Percentiles rank a stretch among this genome's conserved stretches.
phyloP scores from a whole-genome alignment of 352 stramenopile genomes.

The Globisporangium yorkense region DNA sequence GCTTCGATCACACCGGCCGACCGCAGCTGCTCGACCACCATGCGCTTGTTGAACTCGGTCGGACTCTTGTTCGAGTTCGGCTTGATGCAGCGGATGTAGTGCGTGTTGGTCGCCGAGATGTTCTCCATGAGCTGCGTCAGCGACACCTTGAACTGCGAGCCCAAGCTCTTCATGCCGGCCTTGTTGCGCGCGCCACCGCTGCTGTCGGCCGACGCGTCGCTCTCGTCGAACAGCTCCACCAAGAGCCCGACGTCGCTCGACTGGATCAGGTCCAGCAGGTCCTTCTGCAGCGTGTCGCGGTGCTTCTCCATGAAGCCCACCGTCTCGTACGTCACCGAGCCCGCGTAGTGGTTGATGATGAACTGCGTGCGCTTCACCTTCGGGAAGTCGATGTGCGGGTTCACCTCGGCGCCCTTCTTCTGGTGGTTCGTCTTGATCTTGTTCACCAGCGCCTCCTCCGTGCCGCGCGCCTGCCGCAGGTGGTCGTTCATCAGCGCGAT shows the following conservation, averaged over 20 bases:
- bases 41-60: constrained; percentile 86
- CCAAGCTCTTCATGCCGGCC: constrained; percentile 64
- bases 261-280: constrained; percentile 89
- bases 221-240: constrained; percentile 69
- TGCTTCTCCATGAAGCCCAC: constrained; percentile 97
- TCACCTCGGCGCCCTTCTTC: constrained; percentile 60
- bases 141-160: constrained; percentile 83
- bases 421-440: constrained; percentile 84
- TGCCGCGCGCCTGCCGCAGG: constrained; percentile 77
- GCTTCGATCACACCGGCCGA: constrained; percentile 90
- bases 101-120: constrained; percentile 76
- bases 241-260: constrained; percentile 61
- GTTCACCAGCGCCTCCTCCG: constrained; percentile 84
- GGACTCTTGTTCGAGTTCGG: constrained; percentile 84
- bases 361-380: constrained; percentile 91
- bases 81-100: constrained; percentile 89
- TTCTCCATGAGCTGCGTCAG: constrained; percentile 84
- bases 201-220: constrained; percentile 25
- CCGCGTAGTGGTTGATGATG: constrained; percentile 95
- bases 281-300: constrained; percentile 92
- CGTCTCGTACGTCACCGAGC: constrained; percentile 92
- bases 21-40: constrained; percentile 89
- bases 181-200: constrained; percentile 42
- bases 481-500: constrained; percentile 89
- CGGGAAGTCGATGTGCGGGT: constrained; percentile 78